Base-by-base conservation (phyloP, 148 eudicot species). In the Rheum nobile region DNA sequence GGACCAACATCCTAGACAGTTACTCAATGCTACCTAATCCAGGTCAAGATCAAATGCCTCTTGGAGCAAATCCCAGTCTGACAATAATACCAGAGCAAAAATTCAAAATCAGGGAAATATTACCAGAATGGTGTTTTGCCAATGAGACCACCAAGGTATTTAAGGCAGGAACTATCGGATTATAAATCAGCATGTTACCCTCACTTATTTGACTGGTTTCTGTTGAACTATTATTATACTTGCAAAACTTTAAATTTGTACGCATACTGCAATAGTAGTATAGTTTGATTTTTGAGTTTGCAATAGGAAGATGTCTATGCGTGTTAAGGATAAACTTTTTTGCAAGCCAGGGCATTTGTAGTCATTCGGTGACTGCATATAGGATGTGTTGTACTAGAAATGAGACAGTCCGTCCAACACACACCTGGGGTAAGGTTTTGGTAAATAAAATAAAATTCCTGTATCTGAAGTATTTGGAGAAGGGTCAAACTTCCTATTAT, bases 71-170 rank as follows among this genome's bases (percentile, higher is more conserved):
- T 78, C 71, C 84, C 80, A 83, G 85, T 72, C 74, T 87, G 83
- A 88, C 85, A 55, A 75, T 84, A 77, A 75, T 93, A 31, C 80
- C 83, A 69, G 81, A 78, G 22, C 93, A 92, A 80, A 90, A 80
- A 81, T 92, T 92, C 74, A 84, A 86, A 4, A 92, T 92, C 72
- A 86, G 76, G 31, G 91, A 87, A 74, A 78, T 92, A 77, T 87
- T 88, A 50, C 98, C 98, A 32, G 88, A 87, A 57, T 92, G 93
- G 96, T 88, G 93, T 75, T 92, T 83, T 82, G 76, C 85, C 46
- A 76, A 83, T 19, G 89, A 85, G 76, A 71, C 81, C 55, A 83
- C 93, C 8, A 90, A 88, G 93, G 98, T 90, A 84, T 43, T 37
- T 78, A 32, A 1, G 75, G 48, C 31, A 73, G 37, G 31, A 17